Base-by-base conservation (phyloP, 805 yeast genomes). In the Metschnikowia koreensis region DNA sequence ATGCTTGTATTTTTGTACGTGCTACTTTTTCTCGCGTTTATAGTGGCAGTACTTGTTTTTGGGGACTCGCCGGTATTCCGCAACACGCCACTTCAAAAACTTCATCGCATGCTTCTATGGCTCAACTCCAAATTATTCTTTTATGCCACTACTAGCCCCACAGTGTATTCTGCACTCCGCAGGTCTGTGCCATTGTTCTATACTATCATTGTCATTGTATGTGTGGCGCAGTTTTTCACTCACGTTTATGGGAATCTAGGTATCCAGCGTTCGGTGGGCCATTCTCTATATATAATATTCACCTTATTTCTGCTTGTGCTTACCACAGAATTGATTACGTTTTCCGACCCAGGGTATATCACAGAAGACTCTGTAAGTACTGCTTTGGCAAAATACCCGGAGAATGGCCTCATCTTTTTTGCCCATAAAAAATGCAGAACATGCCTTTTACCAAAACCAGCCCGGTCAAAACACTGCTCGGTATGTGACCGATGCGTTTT, bases 391-490 rank as follows among this genome's bases (percentile, higher is more conserved):
- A 49, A 51, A 12, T 76, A 71, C 53, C 65, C 66, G 3, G 64
- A 67, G 57, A 89, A 87, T 61, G 67, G 74, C 22, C 63, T 86
- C 37, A 73, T 86, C 22, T 87, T 77, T 65, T 76, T 80, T 61
- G 70, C 77, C 7, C 68, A 66, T 45, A 70, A 66, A 12, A 59
- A 55, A 15, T 83, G 87, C 61, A 34, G 66, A 13, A 83, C 86
- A 0, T 83, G 87, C 57, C 49, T 58, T 12, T 42, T 67, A 15
- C 46, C 61, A 59, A 65, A 81, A 66, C 87, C 87, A 0, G 87
- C 87, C 3, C 65, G 87, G 29, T 78, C 91, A 0, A 81, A 86
- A 50, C 87, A 83, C 62, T 83, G 87, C 63, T 67, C 78, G 1
- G 75, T 85, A 0, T 89, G 96, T 61, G 69, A 79, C 31, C 50